These are phyloP conservation scores for Canavalia gladiata DNA, from an alignment of 306 rosid genomes.

Conservation along the genomic window DNA sequence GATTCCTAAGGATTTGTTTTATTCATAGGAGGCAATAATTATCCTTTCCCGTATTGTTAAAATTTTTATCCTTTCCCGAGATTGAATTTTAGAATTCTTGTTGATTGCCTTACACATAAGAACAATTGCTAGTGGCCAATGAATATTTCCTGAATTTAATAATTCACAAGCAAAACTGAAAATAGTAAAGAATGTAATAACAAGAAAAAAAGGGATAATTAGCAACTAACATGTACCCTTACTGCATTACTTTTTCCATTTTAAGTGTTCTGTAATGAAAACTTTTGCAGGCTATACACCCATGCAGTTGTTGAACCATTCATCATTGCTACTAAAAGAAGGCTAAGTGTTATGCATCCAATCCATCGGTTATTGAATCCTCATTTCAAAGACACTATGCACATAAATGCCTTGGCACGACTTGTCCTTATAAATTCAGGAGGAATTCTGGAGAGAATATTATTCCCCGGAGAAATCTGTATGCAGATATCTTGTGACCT, in stretches of 20 bases:
- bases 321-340: conserved; percentile 83
- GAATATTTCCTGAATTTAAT: background rate
- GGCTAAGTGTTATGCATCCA: conserved; percentile 80
- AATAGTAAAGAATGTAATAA: background rate
- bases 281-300: conserved; percentile 65
- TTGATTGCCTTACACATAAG: no score
- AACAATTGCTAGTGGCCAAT: background rate
- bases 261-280: conserved; percentile 15
- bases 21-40: background rate
- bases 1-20: conserved; percentile 1
- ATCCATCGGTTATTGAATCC: conserved; percentile 70
- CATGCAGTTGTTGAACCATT: conserved; percentile 88
- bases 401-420: conserved; percentile 69
- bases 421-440: conserved; percentile 63
- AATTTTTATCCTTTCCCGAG: background rate
- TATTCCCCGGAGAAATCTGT: conserved; percentile 68
- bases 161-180: background rate
- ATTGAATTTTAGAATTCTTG: background rate
- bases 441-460: conserved; percentile 68
- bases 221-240: conserved; percentile 1
- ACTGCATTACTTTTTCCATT: background rate
- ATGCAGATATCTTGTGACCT: conserved; percentile 73
- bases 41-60: background rate
- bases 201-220: background rate
- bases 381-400: conserved; percentile 81